Base-by-base conservation (phyloP, 345 rosid genomes). In the Orychophragmus violaceus region DNA sequence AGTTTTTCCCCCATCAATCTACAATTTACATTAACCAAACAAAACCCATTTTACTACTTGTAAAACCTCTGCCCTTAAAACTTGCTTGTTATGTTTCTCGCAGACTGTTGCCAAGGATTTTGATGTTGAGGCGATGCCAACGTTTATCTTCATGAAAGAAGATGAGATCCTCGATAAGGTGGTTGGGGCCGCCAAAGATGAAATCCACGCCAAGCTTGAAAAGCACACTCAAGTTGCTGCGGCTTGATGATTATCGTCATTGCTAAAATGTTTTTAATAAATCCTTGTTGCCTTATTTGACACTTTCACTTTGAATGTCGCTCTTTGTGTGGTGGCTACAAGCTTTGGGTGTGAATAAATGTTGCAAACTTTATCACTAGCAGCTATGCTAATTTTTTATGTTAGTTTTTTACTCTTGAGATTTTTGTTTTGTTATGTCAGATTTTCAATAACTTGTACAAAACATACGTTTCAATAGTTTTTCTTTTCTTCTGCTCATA, bases 71-170 rank as follows among this genome's bases (percentile, higher is more conserved):
- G 19, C 21, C 0, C 25, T 27, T 60, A 24, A 8, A 23, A 48
- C 0, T 51, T 57, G 36, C 7, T 2, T 51, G 4, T 66, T 28
- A 21, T 39, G 16, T 55, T 2, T 46, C 32, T 72, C 23, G 78
- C 79, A 88, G 96, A 14, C 64, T 9, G 89, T 88, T 67, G 86
- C 96, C 22, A 21, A 72, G 24, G 89, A 86, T 0, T 86, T 81
- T 72, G 76, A 72, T 0, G 84, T 88, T 57, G 84, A 86, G 78
- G 89, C 96, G 2, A 88, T 88, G 90, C 91, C 92, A 2, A 86
- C 90, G 7, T 86, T 88, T 64, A 48, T 88, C 70, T 82, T 70
- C 73, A 74, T 84, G 74, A 88, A 79, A 36, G 88, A 76, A 11
- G 96, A 83, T 18, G 74, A 42, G 77, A 14, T 70, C 22, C 39